Evolutionary conservation across 805 yeast species (phyloP).

Genomic region (Jamesozyma spencerorum): DNA sequence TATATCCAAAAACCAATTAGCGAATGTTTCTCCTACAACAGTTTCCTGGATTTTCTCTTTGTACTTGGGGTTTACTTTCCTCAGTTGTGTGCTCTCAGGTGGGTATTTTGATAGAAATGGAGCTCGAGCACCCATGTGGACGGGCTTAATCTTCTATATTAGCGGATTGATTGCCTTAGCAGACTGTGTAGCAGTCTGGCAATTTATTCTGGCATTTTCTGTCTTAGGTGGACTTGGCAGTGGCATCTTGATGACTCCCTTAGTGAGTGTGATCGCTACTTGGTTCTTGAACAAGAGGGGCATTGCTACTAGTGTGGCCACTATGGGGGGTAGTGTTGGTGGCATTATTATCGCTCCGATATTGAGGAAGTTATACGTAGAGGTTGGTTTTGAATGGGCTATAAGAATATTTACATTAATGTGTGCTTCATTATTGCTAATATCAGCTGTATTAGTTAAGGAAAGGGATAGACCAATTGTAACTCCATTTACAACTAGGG

Average conservation of each 20-base stretch:
- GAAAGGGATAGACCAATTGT: slow-evolving; percentile 31
- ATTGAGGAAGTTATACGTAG: slow-evolving; percentile 39
- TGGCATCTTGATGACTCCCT: slow-evolving; percentile 52
- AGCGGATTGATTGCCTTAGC: slow-evolving; percentile 52
- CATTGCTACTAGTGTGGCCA: slow-evolving; percentile 42
- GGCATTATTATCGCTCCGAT: slow-evolving; percentile 48
- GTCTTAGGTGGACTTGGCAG: slow-evolving; percentile 49
- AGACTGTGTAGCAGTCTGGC: slow-evolving; percentile 44
- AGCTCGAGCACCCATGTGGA: slow-evolving; percentile 34
- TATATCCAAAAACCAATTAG: slow-evolving; percentile 45
- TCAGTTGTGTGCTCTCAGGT: slow-evolving; percentile 48
- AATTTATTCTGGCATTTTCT: slow-evolving; percentile 53
- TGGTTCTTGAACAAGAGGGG: slow-evolving; percentile 58
- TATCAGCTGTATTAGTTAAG: slow-evolving; percentile 32
- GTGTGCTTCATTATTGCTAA: slow-evolving; percentile 32
- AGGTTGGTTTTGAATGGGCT: slow-evolving; percentile 54
- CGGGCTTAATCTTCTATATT: slow-evolving; percentile 39
- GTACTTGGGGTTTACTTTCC: slow-evolving; percentile 42
- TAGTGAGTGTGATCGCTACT: slow-evolving; percentile 53
- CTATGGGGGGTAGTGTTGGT: slow-evolving; percentile 49
- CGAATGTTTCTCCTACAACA: slow-evolving; percentile 38
- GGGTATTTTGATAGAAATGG: slow-evolving; percentile 59
- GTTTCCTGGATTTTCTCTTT: slow-evolving; percentile 64
- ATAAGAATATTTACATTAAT: slow-evolving; percentile 44
- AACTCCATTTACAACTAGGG: slow-evolving; percentile 33